Evolutionary conservation across 2,329 filamentous ascomycete genomes (phyloP), one percentile per base, ranked within the genome.

Genomic region (Zasmidium citrigriseum): DNA sequence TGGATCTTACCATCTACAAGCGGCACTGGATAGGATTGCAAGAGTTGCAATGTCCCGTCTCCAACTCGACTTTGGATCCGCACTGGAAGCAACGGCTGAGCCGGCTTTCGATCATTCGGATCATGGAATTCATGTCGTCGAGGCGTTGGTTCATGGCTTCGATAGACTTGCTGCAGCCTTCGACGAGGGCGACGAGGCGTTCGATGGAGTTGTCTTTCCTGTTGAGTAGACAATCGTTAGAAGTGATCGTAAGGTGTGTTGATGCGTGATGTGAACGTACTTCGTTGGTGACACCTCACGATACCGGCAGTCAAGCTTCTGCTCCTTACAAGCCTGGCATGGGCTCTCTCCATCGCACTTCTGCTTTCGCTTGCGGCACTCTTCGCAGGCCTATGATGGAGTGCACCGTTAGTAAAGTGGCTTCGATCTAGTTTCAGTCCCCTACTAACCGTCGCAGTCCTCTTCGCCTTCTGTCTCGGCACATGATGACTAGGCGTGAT

Each of bases 191-290:
- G 46, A 62, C 55, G 11, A 66, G 59, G 16, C 58, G 58, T 52
- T 66, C 64, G 21, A 64, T 55, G 11, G 64, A 66, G 52, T 62
- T 66, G 56, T 66, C 64, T 21, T 66, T 66, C 50, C 63, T 65
- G 50, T 18, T 24, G 25, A 21, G n/a, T 24, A 14, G 27, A 21
- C 18, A 29, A 2, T n/a, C 12, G 34, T 52, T 24, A 52, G 50
- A 24, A 3, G 16, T 10, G 7, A 21, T 52, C 9, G 29, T 22
- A 22, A 24, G 25, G 11, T 11, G 12, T n/a, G 18, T 18, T 22
- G 20, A 5, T 21, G 27, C 12, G 3, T 18, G 21, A 21, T 7
- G 41, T 18, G 23, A 25, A 54, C 64, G 45, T 61, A 66, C 64
- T 66, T 66, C 5, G 64, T 63, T 7, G 64, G 64, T 14, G 58